phyloP scores from a whole-genome alignment of 176 grass and related monocot species.

The Eleusine indica region DNA sequence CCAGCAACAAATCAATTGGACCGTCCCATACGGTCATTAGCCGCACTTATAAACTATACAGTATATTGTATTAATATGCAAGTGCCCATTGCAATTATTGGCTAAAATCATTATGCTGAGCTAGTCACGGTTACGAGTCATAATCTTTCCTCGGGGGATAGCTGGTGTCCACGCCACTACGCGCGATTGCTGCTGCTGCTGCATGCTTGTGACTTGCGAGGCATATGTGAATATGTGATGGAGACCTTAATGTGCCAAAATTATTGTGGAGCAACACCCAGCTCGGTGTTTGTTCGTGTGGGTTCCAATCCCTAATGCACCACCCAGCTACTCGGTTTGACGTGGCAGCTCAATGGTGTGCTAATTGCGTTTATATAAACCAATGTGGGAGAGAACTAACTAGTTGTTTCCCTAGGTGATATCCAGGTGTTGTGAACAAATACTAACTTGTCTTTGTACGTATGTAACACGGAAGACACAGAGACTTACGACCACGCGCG shows the following conservation, averaged over 20 bases:
- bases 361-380: background rate
- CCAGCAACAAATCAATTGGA: background rate
- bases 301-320: background rate
- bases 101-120: too few relatives aligned
- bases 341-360: background rate
- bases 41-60: too few relatives aligned
- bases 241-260: slow-evolving; percentile 13
- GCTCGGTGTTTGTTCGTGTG: background rate
- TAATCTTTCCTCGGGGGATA: too few relatives aligned
- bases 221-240: background rate
- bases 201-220: too few relatives aligned
- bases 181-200: too few relatives aligned
- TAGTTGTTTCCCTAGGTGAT: background rate
- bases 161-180: too few relatives aligned
- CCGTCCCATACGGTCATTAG: background rate
- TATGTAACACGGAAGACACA: too few relatives aligned
- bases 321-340: background rate
- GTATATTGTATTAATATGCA: too few relatives aligned
- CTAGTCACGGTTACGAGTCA: too few relatives aligned
- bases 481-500: too few relatives aligned
- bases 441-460: background rate
- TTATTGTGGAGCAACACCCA: slow-evolving; percentile 29
- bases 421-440: background rate
- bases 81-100: too few relatives aligned
- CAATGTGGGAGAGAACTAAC: background rate